phyloP scores from a whole-genome alignment of 768 basidiomycete species.

The Lentinula raphanica region DNA sequence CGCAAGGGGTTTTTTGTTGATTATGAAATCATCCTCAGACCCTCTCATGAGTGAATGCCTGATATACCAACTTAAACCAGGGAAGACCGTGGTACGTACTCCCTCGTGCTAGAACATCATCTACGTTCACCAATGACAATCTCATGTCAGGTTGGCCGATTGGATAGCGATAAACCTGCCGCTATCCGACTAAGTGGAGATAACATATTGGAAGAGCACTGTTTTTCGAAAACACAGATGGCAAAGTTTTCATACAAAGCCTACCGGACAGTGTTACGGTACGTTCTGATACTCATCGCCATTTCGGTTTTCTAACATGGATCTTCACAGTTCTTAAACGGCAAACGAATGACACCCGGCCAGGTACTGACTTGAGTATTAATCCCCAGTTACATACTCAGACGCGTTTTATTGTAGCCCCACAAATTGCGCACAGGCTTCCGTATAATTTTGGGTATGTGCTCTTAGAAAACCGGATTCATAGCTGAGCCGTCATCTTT shows the following conservation, averaged over 20 bases:
- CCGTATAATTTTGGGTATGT: conserved; percentile 89
- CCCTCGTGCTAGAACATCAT: neutral
- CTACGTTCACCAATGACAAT: neutral
- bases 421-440: conserved; percentile 90
- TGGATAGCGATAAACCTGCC: conserved; percentile 75
- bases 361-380: conserved; percentile 66
- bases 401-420: conserved; percentile 33
- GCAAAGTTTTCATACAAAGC: conserved; percentile 77
- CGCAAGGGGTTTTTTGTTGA: neutral
- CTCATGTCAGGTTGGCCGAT: conserved; percentile 65
- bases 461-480: neutral
- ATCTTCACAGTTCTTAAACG: conserved; percentile 77
- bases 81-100: conserved; percentile 65
- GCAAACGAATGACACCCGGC: conserved; percentile 74
- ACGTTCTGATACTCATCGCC: conserved; percentile 20
- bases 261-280: conserved; percentile 82
- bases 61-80: conserved; percentile 87
- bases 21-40: conserved; percentile 40
- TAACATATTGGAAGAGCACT: conserved; percentile 90
- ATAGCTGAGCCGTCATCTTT: conserved; percentile 5
- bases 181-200: conserved; percentile 91
- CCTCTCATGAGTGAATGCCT: conserved; percentile 96
- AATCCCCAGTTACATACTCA: too few relatives aligned
- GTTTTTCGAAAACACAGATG: conserved; percentile 83
- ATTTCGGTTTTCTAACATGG: neutral